A percentile compares a stretch with the other conserved stretches of the same genome.
Evolutionary conservation across 2,329 filamentous ascomycete species (phyloP).

Genomic region (Penicillium sp.): DNA sequence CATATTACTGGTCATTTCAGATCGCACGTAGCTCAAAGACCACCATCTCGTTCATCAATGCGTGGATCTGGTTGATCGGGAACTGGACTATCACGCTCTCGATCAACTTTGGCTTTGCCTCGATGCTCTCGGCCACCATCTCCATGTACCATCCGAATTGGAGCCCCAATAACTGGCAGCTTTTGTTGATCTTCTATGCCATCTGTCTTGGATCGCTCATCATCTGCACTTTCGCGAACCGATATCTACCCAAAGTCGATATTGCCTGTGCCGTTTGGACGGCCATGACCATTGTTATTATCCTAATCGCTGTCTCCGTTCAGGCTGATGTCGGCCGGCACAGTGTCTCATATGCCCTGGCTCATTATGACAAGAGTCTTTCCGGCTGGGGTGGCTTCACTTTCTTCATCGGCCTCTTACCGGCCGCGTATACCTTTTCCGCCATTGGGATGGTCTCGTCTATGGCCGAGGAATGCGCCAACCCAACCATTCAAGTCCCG

Average conservation of each 20-base stretch:
- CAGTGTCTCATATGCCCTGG: conserved; percentile 48
- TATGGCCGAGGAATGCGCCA: conserved; percentile 56
- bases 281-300: conserved; percentile 51
- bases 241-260: conserved; percentile 59
- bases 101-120: conserved; percentile 53
- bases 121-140: conserved; percentile 48
- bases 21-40: conserved; percentile 41
- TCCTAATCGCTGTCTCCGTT: conserved; percentile 52
- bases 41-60: conserved; percentile 48
- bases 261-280: conserved; percentile 54
- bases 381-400: conserved; percentile 56
- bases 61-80: conserved; percentile 39
- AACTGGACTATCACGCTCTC: conserved; percentile 29
- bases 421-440: conserved; percentile 54
- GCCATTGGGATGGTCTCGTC: conserved; percentile 58
- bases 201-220: conserved; percentile 60
- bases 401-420: conserved; percentile 58
- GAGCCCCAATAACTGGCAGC: conserved; percentile 55
- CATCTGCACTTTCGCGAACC: conserved; percentile 62
- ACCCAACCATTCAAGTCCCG: conserved; percentile 50
- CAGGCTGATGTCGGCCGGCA: conserved; percentile 52
- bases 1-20: conserved; percentile 53
- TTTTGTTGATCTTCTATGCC: conserved; percentile 65
- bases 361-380: conserved; percentile 51
- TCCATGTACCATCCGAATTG: conserved; percentile 53